A percentile compares a stretch with the other conserved stretches of the same genome.
Conservation (phyloP, 2,329 filamentous ascomycete genomes). For the Trichoderma endophyticum region DNA sequence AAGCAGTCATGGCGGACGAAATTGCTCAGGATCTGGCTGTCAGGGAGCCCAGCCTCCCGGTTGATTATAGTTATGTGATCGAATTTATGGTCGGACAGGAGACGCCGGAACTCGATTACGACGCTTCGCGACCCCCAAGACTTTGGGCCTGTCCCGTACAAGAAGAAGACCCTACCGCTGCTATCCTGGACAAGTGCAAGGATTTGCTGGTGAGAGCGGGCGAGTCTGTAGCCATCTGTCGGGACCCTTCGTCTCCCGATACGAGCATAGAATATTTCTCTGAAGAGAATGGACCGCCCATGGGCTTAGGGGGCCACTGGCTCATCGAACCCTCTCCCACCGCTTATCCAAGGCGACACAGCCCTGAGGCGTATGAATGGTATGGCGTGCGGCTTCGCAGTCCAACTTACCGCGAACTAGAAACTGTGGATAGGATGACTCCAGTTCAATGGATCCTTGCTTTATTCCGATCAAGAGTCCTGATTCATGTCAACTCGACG, state of each 20-base stretch:
- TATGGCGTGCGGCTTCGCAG: slow-evolving; percentile 28
- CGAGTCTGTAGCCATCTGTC: slow-evolving; percentile 14
- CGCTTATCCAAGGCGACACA: slow-evolving; percentile 9
- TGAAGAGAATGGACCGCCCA: neutral
- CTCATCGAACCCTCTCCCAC: slow-evolving; percentile 17
- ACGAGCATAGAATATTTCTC: neutral
- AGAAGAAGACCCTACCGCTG: neutral
- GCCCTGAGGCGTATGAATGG: slow-evolving; percentile 23
- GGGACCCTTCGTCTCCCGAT: slow-evolving; percentile 8
- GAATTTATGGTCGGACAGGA: slow-evolving; percentile 27
- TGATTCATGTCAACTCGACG: slow-evolving; percentile 27
- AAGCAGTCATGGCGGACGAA: neutral
- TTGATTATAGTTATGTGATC: slow-evolving; percentile 24
- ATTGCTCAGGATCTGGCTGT: neutral
- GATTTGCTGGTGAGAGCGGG: neutral
- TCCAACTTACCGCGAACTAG: slow-evolving; percentile 15
- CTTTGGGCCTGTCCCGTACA: slow-evolving; percentile 23
- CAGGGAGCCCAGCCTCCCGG: neutral
- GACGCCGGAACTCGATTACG: slow-evolving; percentile 8
- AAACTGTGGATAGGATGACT: neutral
- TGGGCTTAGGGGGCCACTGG: slow-evolving; percentile 8
- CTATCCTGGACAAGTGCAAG: slow-evolving; percentile 3
- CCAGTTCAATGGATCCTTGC: neutral
- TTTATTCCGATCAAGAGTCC: slow-evolving; percentile 20
- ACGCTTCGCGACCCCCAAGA: neutral